Conservation (phyloP, 2,329 filamentous ascomycete genomes). For the Aspergillus transmontanensis region DNA sequence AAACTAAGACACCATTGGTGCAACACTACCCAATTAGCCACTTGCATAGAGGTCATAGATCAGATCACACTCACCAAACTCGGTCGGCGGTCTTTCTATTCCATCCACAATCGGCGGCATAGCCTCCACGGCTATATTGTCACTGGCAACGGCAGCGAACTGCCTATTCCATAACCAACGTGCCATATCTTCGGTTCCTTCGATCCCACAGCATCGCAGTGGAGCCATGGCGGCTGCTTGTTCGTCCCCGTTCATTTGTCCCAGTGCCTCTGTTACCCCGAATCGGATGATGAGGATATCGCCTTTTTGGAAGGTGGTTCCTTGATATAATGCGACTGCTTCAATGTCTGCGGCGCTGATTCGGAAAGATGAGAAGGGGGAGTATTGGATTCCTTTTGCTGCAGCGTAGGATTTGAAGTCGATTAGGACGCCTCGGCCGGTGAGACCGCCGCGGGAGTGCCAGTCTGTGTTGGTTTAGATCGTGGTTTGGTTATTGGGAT, state of each 20-base stretch:
- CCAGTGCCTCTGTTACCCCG: conserved; percentile 24
- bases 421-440: conserved; percentile 54
- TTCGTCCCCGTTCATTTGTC: conserved; percentile 18
- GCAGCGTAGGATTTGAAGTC: conserved; percentile 61
- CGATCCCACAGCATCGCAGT: conserved; percentile 40
- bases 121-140: conserved; percentile 31
- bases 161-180: conserved; percentile 60
- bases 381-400: conserved; percentile 57
- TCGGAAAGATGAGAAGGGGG: conserved; percentile 51
- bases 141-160: conserved; percentile 42
- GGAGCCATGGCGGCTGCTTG: conserved; percentile 16
- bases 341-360: conserved; percentile 22
- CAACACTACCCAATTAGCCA: conserved; percentile 21
- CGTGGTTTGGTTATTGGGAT: neutral
- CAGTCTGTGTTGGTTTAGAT: conserved; percentile 23
- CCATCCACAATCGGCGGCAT: conserved; percentile 23
- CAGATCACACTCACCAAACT: conserved; percentile 11
- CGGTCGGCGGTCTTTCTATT: conserved; percentile 12
- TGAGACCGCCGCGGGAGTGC: conserved; percentile 48
- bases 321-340: conserved; percentile 22
- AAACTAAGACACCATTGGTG: conserved; percentile 46
- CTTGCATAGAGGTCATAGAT: neutral
- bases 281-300: conserved; percentile 29
- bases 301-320: conserved; percentile 19
- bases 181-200: conserved; percentile 50